Conservation (phyloP, 352 stramenopile species). For the Globisporangium megalacanthum region DNA sequence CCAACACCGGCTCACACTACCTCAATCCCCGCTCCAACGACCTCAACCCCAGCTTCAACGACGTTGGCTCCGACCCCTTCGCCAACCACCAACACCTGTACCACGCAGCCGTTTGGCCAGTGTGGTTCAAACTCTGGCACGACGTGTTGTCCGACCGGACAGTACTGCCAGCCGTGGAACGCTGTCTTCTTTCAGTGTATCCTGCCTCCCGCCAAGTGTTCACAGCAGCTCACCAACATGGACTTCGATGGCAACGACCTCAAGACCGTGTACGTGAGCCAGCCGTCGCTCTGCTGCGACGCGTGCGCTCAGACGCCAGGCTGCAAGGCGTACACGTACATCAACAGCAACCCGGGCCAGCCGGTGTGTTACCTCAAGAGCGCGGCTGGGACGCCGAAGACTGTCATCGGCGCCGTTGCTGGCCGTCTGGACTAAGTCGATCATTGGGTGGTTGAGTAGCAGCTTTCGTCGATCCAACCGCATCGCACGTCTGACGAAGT, state of each 20-base stretch:
- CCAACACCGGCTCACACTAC: too few species aligned
- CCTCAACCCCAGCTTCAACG: too few species aligned
- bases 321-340: conserved; percentile 42
- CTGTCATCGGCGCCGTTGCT: background rate
- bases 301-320: conserved; percentile 24
- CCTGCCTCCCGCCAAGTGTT: background rate
- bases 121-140: background rate
- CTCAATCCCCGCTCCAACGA: too few species aligned
- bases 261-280: conserved; percentile 4
- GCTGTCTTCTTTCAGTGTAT: background rate
- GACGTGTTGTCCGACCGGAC: background rate
- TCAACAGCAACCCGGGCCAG: conserved; percentile 29
- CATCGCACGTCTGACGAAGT: too few species aligned
- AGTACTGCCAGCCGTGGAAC: conserved; percentile 7
- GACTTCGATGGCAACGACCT: conserved; percentile 7
- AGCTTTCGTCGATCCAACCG: too few species aligned
- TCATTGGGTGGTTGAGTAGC: too few species aligned
- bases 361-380: conserved; percentile 4
- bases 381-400: background rate
- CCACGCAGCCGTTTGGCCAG: background rate
- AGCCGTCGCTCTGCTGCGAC: conserved; percentile 22
- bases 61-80: too few species aligned
- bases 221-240: conserved; percentile 1
- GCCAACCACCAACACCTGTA: background rate
- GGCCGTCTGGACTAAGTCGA: background rate